Evolutionary conservation across 257 asterid genomes (phyloP), one percentile per base, ranked within the genome.

Genomic region (Mentha longifolia): DNA sequence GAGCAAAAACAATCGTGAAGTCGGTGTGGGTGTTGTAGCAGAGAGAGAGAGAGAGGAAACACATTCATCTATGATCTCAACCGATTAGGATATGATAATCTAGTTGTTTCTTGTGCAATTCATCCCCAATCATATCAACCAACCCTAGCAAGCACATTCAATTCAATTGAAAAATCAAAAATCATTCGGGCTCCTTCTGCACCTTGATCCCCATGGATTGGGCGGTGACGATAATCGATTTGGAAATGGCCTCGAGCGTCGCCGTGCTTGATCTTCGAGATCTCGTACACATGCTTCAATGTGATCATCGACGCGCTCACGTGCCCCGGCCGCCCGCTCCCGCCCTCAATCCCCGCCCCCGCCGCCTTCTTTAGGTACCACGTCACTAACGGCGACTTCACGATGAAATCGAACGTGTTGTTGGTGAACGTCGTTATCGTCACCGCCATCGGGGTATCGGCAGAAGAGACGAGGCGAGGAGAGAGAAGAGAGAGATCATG

Each of bases 361-460:
- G 96, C 96, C 9, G 98, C 94, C 84, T 90, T 86, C 86, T 92
- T 92, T 65, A 92, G 74, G 81, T 88, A 90, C 98, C 98, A 92
- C 3, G 92, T 70, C 43, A 92, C 98, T 0, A 86, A 74, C 31
- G 98, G 98, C 16, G 98, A 88, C 73, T 84, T 90, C 13, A 89
- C 88, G n/a, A 71, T 78, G 88, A 89, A 90, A 68, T 90, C 96
- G 69, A 89, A 92, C 10, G 97, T 89, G 72, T 91, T 88, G 52
- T 89, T 96, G 9, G 78, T 82, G 82, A 84, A 90, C 37, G 98
- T 96, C 30, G 95, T 81, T 28, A 92, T 88, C 15, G 85, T 82
- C 14, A 90, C 90, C 16, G 96, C 81, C 97, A 92, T 92, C 0
- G 98, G 98, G 12, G 91, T 84, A 7, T 91, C 97, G 4, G 92